Base-by-base conservation (phyloP, 768 basidiomycete genomes). In the Lactarius sp. region DNA sequence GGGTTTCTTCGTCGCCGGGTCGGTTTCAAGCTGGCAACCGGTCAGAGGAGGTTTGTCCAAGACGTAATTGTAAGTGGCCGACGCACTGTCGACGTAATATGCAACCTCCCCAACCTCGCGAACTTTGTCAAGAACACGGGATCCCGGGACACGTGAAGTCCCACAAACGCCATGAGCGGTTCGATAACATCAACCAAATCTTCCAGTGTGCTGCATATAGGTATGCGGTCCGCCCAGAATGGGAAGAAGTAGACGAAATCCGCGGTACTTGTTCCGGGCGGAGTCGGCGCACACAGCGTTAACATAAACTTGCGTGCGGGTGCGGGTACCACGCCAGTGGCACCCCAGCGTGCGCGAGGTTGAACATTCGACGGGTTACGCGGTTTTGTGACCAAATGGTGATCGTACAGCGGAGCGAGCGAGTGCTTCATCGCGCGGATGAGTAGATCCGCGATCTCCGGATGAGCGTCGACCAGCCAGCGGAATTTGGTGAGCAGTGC, bases 161-260 rank as follows among this genome's bases (percentile, higher is more conserved):
- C 88, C 62, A 94, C 78, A 71, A 94, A 90, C 59, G 80, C 80
- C 78, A 97, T 80, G 46, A 94, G 76, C 16, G 92, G 90, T 66
- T 93, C 86, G 33, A 92, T 80, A 50, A 94, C 83, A 69, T 85
- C 81, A 61, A 83, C 77, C 41, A 97, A 73, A 69, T 96, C 94
- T 49, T 87, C 86, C 55, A 85, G 71, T 0, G 78, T 77, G 7
- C 77, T 75, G 71, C 88, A 88, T 36, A 85, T 68, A 5, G 90
- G 91, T 36, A 95, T 77, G 54, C 81, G 80, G 51, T 87, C 82
- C 14, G 76, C 73, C 94, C 94, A 98, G 60, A 85, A 79, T 13
- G 92, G 89, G 73, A 87, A 96, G 80, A 97, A 98, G 79, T 92
- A 97, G 6, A 92, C 83, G 69, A 92, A 96, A 56, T 88, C 85